Evolutionary conservation across 208 protist species (phyloP), one percentile per base, ranked within the genome.

Genomic region (Trypanosoma cruzi): DNA sequence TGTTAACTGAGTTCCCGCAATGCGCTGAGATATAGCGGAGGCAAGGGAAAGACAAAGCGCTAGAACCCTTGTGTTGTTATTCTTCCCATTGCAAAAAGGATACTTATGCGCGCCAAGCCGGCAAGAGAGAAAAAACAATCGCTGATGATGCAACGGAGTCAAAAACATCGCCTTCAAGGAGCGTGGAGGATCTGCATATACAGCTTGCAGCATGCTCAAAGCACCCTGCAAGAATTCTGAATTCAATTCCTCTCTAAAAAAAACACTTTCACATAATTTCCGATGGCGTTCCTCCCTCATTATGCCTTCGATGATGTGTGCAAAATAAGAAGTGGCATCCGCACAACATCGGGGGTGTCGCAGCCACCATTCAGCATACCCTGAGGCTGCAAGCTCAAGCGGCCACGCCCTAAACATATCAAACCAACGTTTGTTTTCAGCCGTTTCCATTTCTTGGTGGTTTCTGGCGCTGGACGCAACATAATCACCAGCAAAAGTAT

Each of bases 341-440:
- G 4, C 29, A 40, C 16, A 16, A 34, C 65, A 71, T 4, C 26
- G 44, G 0, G 62, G 49, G 55, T 86, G 76, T 4, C 73, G 75
- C 72, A 89, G 46, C 84, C 84, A 89, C 84, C 84, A 86, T 72
- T 86, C 77, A 42, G 82, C 57, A 54, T 86, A 86, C 10, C 84
- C 84, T 7, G 75, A 64, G 26, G 60, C 53, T 8, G 64, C 52
- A 37, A 80, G 63, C 42, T 80, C 80, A 4, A 66, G 20, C 29
- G 84, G 80, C 79, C 80, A 89, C 34, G 26, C 42, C 16, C 34
- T 48, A 60, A 86, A 76, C 48, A 86, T 46, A 5, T 71, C 42
- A 11, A 32, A 61, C 76, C 80, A 85, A 40, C 59, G 56, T 1
- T 18, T 58, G 34, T 28, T 54, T 26, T 75, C 62, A 8, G 6